phyloP scores from a whole-genome alignment of 1,139 yeast genomes.

The Kodamaea fungicola region DNA sequence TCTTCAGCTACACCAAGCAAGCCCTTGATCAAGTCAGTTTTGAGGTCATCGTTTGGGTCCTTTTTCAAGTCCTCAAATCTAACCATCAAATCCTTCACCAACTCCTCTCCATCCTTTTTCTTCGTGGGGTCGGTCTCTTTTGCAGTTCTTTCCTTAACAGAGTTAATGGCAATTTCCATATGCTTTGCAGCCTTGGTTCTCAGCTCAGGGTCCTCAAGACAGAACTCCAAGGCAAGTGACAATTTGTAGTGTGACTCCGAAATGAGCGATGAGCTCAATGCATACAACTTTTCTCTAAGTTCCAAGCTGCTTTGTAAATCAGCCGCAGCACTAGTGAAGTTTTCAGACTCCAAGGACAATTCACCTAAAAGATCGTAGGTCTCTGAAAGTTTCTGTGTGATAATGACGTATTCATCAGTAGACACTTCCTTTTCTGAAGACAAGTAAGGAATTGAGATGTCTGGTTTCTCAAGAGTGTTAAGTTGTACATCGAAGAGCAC shows the following conservation, averaged over 20 bases:
- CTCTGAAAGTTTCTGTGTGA: conserved; percentile 61
- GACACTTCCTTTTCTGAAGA: conserved; percentile 31
- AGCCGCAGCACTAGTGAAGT: conserved; percentile 69
- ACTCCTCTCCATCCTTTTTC: conserved; percentile 45
- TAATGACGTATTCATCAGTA: conserved; percentile 29
- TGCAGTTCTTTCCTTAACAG: conserved; percentile 46
- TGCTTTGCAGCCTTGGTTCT: conserved; percentile 54
- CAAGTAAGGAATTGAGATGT: conserved; percentile 29
- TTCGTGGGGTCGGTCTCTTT: conserved; percentile 27
- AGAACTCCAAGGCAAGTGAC: conserved; percentile 75
- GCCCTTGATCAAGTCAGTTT: conserved; percentile 56
- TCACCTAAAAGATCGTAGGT: conserved; percentile 83
- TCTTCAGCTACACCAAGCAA: conserved; percentile 50
- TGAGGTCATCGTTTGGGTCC: conserved; percentile 49
- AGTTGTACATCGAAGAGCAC: conserved; percentile 53
- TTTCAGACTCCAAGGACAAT: conserved; percentile 81
- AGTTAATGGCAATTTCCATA: conserved; percentile 57
- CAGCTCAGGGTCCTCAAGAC: conserved; percentile 49
- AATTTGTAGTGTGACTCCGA: conserved; percentile 83
- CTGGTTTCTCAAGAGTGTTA: conserved; percentile 17
- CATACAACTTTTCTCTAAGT: conserved; percentile 53
- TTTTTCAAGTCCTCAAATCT: conserved; percentile 49
- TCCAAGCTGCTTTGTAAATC: conserved; percentile 61
- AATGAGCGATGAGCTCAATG: conserved; percentile 52
- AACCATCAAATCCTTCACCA: conserved; percentile 53